Base-by-base conservation (phyloP, 1,139 yeast genomes). In the Schwanniomyces etchellsii region DNA sequence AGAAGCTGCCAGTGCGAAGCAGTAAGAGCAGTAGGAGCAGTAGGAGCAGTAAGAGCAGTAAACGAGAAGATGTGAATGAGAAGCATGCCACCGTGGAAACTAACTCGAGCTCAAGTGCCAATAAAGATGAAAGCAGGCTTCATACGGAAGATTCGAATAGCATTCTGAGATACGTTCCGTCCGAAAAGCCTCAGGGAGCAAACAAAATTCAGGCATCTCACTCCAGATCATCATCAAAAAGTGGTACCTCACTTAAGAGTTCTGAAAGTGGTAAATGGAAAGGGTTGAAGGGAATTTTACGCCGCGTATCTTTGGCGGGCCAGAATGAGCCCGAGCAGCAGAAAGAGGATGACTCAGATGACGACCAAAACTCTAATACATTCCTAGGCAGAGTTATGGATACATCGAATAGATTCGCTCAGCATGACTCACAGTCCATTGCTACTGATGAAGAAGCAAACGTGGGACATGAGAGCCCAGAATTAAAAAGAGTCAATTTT, bases 381-480 rank as follows among this genome's bases (percentile, higher is more conserved):
- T 64, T 67, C 32, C 45, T 67, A 27, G 72, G 71, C 2, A 45
- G 59, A 21, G 60, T 67, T 3, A 42, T 21, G 50, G n/a, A 18
- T 18, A 18, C 21, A 7, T 18, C 21, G 7, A 49, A 14, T 41
- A 42, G 10, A 48, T 34, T 61, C 17, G 45, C 65, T 28, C 70
- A 70, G 3, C 72, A 72, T 9, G 74, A 72, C 0, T 40, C 66
- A 38, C 57, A 72, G 1, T 42, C 43, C 14, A 26, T 28, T 5
- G 35, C 38, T 0, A 48, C 46, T 33, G 55, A 46, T 28, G 47
- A 40, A 42, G 50, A 38, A 38, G 41, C 42, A 32, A 54, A 48
- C n/a, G 27, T 36, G 24, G 44, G 35, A 14, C 32, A 39, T 2
- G 43, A 39, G 6, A 37, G 46, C 11, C 57, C 64, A 18, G 72